Evolutionary conservation across 1,139 yeast species (phyloP), one percentile per base, ranked within the genome.

Genomic region (Yamadazyma taylorii): DNA sequence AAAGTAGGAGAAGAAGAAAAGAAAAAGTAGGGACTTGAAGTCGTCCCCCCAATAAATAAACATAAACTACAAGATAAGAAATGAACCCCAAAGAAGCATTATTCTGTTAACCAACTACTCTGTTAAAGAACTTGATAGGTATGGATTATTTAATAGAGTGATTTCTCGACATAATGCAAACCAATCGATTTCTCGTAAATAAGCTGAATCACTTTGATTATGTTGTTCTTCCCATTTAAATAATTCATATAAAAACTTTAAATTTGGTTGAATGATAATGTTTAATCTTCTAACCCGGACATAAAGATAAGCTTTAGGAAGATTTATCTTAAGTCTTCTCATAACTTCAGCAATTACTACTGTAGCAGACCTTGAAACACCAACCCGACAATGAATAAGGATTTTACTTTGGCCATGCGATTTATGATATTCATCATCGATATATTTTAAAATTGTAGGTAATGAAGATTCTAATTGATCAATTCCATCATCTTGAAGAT

Each of bases 101-200:
- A n/a, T n/a, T n/a, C n/a, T n/a, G n/a, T n/a, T n/a, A n/a, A n/a
- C n/a, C n/a, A n/a, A n/a, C n/a, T n/a, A n/a, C n/a, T n/a, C n/a
- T n/a, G 21, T 8, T 5, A 27, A 14, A n/a, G 21, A 15, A 10
- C 30, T 16, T 5, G 30, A 27, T 14, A 67, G 48, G 49, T 80
- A 82, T 1, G 84, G 85, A 47, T 73, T 72, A 60, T 90, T 90
- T 61, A 90, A 70, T 45, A 74, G 71, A 53, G 84, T 79, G 42
- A 90, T 86, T 52, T 89, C 95, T 32, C 95, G 75, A 58, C 97
- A 87, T 56, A 90, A 66, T n/a, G 85, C 73, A 55, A 80, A 85
- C 97, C 97, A 90, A 54, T 89, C 96, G 33, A 87, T 82, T 46
- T 82, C 89, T 25, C 95, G 64, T 28, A 79, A 57, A 27, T 47